These are phyloP conservation scores for Beauveria sp. DNA, from an alignment of 2,329 filamentous ascomycete species.

Conservation along the genomic window DNA sequence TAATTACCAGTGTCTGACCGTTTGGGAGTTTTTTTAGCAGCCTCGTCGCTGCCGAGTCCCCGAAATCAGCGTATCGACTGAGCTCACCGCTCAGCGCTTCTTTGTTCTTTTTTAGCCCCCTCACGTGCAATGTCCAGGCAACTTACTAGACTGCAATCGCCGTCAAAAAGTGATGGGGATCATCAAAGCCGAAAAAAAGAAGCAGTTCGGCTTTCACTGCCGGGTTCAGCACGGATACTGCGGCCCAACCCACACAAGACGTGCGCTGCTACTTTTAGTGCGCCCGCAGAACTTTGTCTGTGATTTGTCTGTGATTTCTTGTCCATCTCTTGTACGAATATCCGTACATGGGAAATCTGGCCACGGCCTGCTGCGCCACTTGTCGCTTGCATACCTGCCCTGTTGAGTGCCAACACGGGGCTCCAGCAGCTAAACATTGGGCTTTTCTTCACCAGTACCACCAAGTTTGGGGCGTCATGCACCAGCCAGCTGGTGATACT, in stretches of 20 bases:
- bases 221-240: background rate
- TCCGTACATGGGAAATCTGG: too few species aligned
- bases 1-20: background rate
- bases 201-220: background rate
- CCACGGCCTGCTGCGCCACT: too few species aligned
- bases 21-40: background rate
- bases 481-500: background rate
- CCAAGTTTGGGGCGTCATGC: background rate
- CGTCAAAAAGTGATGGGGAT: too few species aligned
- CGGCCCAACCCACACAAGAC: background rate
- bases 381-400: too few species aligned
- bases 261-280: background rate
- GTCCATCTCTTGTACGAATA: background rate
- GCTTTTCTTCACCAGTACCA: background rate
- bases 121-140: too few species aligned
- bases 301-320: background rate
- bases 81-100: too few species aligned
- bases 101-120: too few species aligned
- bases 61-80: background rate
- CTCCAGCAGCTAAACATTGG: too few species aligned
- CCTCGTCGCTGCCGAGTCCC: background rate
- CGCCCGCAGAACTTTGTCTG: background rate
- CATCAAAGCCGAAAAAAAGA: too few species aligned
- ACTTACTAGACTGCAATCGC: too few species aligned
- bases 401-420: too few species aligned